Percentiles rank a stretch among this genome's conserved stretches.
These are phyloP conservation scores for Microthlaspi erraticum DNA, from an alignment of 345 rosid genomes.

Conservation along the genomic window DNA sequence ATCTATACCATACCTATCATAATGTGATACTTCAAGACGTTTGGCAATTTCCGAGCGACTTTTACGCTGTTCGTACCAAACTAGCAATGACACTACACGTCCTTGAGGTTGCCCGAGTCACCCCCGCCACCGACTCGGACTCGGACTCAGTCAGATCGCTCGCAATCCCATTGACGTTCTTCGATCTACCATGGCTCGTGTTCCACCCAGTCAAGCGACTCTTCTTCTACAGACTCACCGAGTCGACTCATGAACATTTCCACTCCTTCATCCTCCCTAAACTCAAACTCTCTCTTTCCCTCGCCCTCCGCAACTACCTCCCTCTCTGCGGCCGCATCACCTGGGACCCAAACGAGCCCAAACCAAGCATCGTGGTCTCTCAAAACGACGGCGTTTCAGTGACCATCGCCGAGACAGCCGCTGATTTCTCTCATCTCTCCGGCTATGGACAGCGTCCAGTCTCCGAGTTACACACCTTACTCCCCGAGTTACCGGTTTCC, in stretches of 20 bases:
- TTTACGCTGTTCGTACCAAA: no score
- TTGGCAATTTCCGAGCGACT: no score
- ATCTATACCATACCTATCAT: no score
- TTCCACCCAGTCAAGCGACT: conserved; percentile 35
- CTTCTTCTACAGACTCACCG: conserved; percentile 44
- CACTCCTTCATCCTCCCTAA: conserved; percentile 42
- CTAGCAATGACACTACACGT: conserved; percentile 10
- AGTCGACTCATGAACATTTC: conserved; percentile 26
- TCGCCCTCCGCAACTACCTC: conserved; percentile 41
- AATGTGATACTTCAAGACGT: no score
- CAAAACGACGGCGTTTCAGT: conserved; percentile 37
- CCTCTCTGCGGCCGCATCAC: conserved; percentile 46
- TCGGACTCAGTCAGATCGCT: conserved; percentile 15
- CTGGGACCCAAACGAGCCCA: conserved; percentile 21
- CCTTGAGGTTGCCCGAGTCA: conserved; percentile 21
- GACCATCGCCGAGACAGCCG: conserved; percentile 36
- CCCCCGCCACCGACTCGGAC: conserved; percentile 24
- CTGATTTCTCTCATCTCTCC: conserved; percentile 37
- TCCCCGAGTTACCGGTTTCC: conserved; percentile 4
- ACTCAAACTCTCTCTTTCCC: conserved; percentile 48
- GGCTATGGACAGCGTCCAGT: conserved; percentile 3
- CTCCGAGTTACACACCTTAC: conserved; percentile 25
- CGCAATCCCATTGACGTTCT: conserved; percentile 40
- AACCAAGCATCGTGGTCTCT: conserved; percentile 38
- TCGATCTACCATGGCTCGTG: conserved; percentile 43